A percentile compares a stretch with the other conserved stretches of the same genome.
Conservation (phyloP, 305 asterid genomes). For the Striga hermonthica region DNA sequence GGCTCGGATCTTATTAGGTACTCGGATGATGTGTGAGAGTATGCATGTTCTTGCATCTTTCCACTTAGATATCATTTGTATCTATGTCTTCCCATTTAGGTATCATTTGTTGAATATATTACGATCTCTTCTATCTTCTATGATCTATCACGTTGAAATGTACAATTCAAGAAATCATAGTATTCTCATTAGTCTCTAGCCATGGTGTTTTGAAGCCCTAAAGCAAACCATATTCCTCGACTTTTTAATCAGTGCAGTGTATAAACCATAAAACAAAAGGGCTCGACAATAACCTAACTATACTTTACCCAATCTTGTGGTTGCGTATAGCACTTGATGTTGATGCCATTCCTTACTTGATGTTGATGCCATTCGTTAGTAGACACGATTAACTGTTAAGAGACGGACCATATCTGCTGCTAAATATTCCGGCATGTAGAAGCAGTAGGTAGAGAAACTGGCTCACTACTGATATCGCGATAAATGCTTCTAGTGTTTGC, state of each 20-base stretch:
- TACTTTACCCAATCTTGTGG: background rate
- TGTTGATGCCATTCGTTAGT: background rate
- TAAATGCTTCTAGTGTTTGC: conserved; percentile 80
- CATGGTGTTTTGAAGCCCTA: background rate
- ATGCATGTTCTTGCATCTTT: background rate
- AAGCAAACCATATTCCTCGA: background rate
- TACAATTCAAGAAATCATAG: no score
- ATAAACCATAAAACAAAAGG: background rate
- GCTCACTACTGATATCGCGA: conserved; percentile 49
- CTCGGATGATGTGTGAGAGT: background rate
- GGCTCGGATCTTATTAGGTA: background rate
- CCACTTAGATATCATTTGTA: background rate
- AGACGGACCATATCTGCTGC: conserved; percentile 45
- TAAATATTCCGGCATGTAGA: conserved; percentile 53
- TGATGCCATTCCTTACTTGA: background rate
- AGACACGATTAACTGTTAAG: conserved; percentile 28
- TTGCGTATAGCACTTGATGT: background rate
- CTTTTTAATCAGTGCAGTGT: background rate
- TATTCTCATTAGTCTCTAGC: background rate
- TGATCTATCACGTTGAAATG: no score
- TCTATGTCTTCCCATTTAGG: background rate
- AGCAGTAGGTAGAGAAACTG: conserved; percentile 63
- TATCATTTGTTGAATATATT: background rate
- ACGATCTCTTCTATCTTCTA: background rate
- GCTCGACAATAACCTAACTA: background rate